Base-by-base conservation (phyloP, 164 flowering plant genomes). In the Paratinospora sagittata region DNA sequence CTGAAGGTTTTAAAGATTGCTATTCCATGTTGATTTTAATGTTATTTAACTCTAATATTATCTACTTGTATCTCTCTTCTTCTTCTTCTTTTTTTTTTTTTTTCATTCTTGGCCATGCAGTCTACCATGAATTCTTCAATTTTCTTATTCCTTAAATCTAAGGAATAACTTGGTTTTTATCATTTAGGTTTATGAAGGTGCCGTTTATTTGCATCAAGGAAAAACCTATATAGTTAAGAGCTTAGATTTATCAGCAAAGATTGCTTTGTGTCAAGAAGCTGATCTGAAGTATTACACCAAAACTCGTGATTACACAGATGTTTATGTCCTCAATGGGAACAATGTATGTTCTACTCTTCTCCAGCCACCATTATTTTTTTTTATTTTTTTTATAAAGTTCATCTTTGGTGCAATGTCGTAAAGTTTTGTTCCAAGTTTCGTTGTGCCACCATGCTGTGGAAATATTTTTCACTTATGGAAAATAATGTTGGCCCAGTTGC, bases 181-280 rank as follows among this genome's bases (percentile, higher is more conserved):
- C 14, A 23, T 80, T 26, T 82, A 94, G 98, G 89, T 95, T 34
- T 89, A 95, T 84, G 98, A 95, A 73, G 97, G 98, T 78, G 98
- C 97, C 60, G 92, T 86, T 14, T 95, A 84, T 78, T 81, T 95
- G 96, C 81, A 87, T 74, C 97, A 90, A 78, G 98, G 97, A 68
- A 85, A 82, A 78, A 86, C 87, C 36, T 95, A 90, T 78, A 86
- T 95, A 47, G 92, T 95, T 11, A 85, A 84, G 82, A 80, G 76
- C 63, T 85, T 95, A 66, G 85, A 90, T 84, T 58, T 92, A 76
- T 79, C 90, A 55, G 75, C 75, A 66, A 95, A 86, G 81, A 78
- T 82, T 78, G 98, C 97, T 78, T 74, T 77, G 60, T 95, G 98
- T 78, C 80, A 82, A 77, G 79, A 73, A 78, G 97, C 91, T 55